Base-by-base conservation (phyloP, 2,329 filamentous ascomycete genomes). In the Penicillium polonicum region DNA sequence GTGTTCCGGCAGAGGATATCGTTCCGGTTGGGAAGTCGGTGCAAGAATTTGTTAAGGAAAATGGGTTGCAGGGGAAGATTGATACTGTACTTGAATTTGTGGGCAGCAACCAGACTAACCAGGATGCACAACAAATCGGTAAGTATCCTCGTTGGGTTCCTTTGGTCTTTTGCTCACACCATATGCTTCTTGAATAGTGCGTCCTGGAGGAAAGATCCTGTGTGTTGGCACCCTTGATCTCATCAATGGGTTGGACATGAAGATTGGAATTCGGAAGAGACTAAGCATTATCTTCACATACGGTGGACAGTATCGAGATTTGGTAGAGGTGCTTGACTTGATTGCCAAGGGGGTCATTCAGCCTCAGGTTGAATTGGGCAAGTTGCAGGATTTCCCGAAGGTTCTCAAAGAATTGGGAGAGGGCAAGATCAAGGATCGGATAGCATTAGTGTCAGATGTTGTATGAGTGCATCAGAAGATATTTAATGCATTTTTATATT, bases 271-370 rank as follows among this genome's bases (percentile, higher is more conserved):
- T 7, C 65, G 77, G 19, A 79, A 79, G 62, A 62, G 77, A 31
- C 61, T 79, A 3, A 73, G 67, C 13, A 76, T 72, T 33, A 74
- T 78, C 3, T 79, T 79, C 29, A 75, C 74, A 9, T 80, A 80
- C 42, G 77, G 76, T 4, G 78, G 78, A 0, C 77, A 76, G 54
- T 65, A 76, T 1, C 55, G 58, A 12, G 77, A 79, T 52, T 60
- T 81, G 2, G 52, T 55, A 38, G 61, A 60, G 27, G 60, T 63
- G 27, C 39, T 65, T 38, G 57, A 53, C n/a, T 61, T 78, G 39
- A 74, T 79, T 54, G 63, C 67, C 0, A 59, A 68, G 31, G 48
- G 57, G 7, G 36, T 41, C 36, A 42, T 51, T 42, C 39, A 23
- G 17, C 76, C 76, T 5, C 69, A 71, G 38, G 72, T 78, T 5